Conservation (phyloP, 2,329 filamentous ascomycete genomes). For the Geosmithia morbida region DNA sequence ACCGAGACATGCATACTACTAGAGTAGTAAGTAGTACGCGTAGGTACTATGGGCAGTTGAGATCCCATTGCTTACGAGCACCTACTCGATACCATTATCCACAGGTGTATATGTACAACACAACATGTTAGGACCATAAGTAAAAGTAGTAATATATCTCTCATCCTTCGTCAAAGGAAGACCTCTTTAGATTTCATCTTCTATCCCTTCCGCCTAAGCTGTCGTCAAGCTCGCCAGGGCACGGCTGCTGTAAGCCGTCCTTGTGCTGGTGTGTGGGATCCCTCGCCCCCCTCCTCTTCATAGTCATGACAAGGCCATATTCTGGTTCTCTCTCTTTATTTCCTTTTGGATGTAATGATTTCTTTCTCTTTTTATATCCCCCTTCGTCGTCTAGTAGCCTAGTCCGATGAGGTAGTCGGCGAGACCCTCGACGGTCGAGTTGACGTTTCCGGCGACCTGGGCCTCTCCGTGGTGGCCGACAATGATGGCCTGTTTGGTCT, state of each 20-base stretch:
- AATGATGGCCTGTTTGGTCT: constrained; percentile 80
- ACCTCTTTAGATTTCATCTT: background rate
- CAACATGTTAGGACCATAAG: background rate
- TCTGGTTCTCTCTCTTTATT: background rate
- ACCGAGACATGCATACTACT: too few species aligned
- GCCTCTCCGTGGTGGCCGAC: constrained; percentile 72
- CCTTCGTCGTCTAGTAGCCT: constrained; percentile 47
- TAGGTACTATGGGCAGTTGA: too few species aligned
- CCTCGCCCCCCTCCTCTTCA: background rate
- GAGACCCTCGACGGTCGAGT: constrained; percentile 66
- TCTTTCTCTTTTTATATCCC: background rate
- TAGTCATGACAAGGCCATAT: background rate
- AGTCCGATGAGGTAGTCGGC: constrained; percentile 73
- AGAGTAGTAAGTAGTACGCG: too few species aligned
- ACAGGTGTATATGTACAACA: background rate
- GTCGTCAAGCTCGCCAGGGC: background rate
- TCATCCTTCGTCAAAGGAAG: background rate
- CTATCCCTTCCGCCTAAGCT: background rate
- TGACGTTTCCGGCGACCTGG: constrained; percentile 60
- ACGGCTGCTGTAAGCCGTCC: background rate
- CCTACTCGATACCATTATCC: background rate
- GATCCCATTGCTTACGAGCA: too few species aligned
- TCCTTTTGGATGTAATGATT: constrained; percentile 1
- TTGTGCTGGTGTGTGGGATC: background rate
- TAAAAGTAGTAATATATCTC: background rate